Evolutionary conservation across 1,139 yeast species (phyloP).

Genomic region (Wickerhamomyces sp.): DNA sequence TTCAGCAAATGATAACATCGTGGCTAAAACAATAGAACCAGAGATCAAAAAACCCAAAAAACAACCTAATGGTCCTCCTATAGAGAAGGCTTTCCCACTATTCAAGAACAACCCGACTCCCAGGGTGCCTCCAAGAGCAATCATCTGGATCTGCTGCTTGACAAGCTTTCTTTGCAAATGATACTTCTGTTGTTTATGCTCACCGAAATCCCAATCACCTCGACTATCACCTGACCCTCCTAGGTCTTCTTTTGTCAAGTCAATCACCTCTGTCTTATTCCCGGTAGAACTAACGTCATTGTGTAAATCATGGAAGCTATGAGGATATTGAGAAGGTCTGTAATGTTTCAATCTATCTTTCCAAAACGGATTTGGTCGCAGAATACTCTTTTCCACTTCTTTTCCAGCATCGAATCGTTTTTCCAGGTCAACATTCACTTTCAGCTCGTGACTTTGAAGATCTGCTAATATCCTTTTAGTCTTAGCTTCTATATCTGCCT

Average conservation of each 20-base stretch:
- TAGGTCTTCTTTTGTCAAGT: slow-evolving; percentile 10
- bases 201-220: slow-evolving; percentile 5
- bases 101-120: slow-evolving; percentile 80
- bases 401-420: slow-evolving; percentile 18
- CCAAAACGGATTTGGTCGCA: slow-evolving; percentile 5
- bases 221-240: slow-evolving; percentile 3
- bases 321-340: slow-evolving; percentile 3
- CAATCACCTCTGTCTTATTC: slow-evolving; percentile 16
- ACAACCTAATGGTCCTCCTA: slow-evolving; percentile 83
- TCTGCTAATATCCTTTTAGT: slow-evolving; percentile 16
- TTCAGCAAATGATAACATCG: slow-evolving; percentile 77
- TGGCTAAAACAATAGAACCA: slow-evolving; percentile 62
- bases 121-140: slow-evolving; percentile 77
- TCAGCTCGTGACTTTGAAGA: slow-evolving; percentile 14
- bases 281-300: slow-evolving; percentile 2
- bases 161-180: slow-evolving; percentile 51
- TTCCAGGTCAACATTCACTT: slow-evolving; percentile 16
- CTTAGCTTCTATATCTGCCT: slow-evolving; percentile 15
- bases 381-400: slow-evolving; percentile 11
- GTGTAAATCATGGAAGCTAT: not conserved
- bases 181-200: slow-evolving; percentile 9
- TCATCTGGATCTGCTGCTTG: slow-evolving; percentile 73
- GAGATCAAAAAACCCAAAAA: slow-evolving; percentile 64
- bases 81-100: slow-evolving; percentile 73
- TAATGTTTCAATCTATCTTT: slow-evolving; percentile 6